Evolutionary conservation across 2,329 filamentous ascomycete species (phyloP).

Genomic region (Penicillium sp.): DNA sequence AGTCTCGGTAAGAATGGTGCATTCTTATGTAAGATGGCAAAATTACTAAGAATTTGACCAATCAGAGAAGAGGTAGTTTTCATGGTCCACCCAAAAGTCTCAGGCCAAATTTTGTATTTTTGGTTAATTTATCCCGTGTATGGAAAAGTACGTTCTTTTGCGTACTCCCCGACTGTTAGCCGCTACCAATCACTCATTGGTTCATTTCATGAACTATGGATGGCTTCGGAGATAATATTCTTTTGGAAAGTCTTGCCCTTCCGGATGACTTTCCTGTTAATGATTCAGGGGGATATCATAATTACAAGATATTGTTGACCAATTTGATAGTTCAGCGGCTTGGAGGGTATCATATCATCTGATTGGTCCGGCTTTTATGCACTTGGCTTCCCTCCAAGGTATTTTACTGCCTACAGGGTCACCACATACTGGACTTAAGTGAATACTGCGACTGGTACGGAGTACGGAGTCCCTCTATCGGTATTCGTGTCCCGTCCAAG

Average conservation of each 20-base stretch:
- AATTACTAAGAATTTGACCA: neutral
- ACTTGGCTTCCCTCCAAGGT: neutral
- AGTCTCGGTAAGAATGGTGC: conserved; percentile 20
- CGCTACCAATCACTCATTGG: neutral
- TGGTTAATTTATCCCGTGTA: conserved; percentile 6
- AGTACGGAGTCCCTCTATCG: neutral
- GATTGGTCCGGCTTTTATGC: conserved; percentile 17
- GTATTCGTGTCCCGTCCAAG: conserved; percentile 6
- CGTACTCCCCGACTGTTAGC: conserved; percentile 22
- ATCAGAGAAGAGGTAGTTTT: neutral
- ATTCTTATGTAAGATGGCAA: conserved; percentile 14
- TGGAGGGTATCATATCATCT: neutral
- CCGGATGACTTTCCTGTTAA: conserved; percentile 13
- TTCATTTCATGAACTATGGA: no score
- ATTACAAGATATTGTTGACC: conserved; percentile 6
- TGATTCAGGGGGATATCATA: conserved; percentile 14
- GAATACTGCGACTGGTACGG: neutral
- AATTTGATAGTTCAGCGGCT: conserved; percentile 20
- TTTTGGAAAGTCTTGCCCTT: neutral
- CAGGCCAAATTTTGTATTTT: neutral
- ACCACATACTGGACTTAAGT: neutral
- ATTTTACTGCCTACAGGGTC: neutral
- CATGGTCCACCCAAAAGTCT: conserved; percentile 3
- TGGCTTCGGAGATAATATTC: neutral
- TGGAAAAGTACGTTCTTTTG: neutral